A percentile compares a stretch with the other conserved stretches of the same genome.
phyloP scores from a whole-genome alignment of 2,329 filamentous ascomycete species.

The Sporothrix luriei region DNA sequence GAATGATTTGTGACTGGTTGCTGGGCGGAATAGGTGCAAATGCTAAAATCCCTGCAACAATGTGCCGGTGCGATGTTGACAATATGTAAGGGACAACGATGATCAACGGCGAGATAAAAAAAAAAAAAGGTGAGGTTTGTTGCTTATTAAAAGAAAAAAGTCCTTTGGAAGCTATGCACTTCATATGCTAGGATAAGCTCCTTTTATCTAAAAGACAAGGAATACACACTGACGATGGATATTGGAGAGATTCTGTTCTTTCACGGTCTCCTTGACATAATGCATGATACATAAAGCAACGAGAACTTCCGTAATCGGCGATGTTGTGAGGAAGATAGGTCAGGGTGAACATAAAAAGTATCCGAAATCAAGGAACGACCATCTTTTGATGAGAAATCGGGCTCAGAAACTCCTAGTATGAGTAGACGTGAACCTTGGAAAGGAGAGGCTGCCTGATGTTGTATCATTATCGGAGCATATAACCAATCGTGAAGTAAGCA shows the following conservation, averaged over 20 bases:
- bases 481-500: neutral
- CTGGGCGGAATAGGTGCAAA: neutral
- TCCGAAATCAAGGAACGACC: neutral
- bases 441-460: neutral
- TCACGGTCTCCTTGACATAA: too few relatives aligned
- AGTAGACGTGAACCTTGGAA: neutral
- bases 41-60: neutral
- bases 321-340: neutral
- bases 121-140: neutral
- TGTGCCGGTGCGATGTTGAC: neutral
- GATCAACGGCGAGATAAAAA: neutral
- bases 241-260: too few relatives aligned
- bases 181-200: too few relatives aligned
- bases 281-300: too few relatives aligned
- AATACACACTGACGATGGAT: too few relatives aligned
- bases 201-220: too few relatives aligned
- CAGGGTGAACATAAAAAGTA: neutral
- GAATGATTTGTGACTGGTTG: neutral
- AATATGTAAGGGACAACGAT: neutral
- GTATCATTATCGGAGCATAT: slow-evolving; percentile 18
- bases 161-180: too few relatives aligned
- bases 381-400: neutral
- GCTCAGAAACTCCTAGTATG: neutral
- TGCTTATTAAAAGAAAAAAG: too few relatives aligned
- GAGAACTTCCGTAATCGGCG: slow-evolving; percentile 1